Evolutionary conservation across 1,284 basidiomycete genomes (phyloP).

Genomic region (Pseudozyma sp.): DNA sequence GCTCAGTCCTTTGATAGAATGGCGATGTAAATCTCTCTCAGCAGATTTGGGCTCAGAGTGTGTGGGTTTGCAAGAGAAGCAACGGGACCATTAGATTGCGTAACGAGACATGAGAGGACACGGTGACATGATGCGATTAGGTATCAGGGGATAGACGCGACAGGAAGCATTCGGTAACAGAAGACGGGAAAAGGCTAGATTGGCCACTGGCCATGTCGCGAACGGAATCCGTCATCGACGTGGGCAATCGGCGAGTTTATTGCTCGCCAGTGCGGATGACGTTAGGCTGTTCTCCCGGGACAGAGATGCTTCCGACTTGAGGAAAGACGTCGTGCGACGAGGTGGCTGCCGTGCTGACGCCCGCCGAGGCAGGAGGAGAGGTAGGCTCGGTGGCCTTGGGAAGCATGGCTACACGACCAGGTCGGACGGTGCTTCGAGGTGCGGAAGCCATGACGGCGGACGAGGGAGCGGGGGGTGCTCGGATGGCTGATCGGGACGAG

Average conservation of each 20-base stretch:
- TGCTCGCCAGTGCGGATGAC: conserved; percentile 29
- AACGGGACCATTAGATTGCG: background rate
- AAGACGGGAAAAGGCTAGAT: too few species aligned
- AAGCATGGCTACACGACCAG: conserved; percentile 44
- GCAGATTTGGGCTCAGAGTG: too few species aligned
- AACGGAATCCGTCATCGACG: too few species aligned
- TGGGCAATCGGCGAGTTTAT: background rate
- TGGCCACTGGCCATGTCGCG: too few species aligned
- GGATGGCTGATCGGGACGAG: conserved; percentile 43
- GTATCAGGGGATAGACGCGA: background rate
- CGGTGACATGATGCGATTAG: background rate
- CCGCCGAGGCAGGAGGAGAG: conserved; percentile 12
- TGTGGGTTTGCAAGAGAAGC: too few species aligned
- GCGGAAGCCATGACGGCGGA: conserved; percentile 15
- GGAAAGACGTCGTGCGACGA: conserved; percentile 19
- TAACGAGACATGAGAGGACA: background rate
- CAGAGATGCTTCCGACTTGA: conserved; percentile 27
- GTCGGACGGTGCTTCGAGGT: conserved; percentile 10
- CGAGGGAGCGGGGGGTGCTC: conserved; percentile 39
- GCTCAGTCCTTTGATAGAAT: too few species aligned
- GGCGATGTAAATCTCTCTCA: too few species aligned
- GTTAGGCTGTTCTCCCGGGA: conserved; percentile 20
- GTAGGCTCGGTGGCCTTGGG: conserved; percentile 29
- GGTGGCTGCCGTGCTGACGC: conserved; percentile 31
- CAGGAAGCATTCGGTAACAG: background rate